Conservation (phyloP, 108 stramenopile genomes). For the Fragilaria crotonensis region DNA sequence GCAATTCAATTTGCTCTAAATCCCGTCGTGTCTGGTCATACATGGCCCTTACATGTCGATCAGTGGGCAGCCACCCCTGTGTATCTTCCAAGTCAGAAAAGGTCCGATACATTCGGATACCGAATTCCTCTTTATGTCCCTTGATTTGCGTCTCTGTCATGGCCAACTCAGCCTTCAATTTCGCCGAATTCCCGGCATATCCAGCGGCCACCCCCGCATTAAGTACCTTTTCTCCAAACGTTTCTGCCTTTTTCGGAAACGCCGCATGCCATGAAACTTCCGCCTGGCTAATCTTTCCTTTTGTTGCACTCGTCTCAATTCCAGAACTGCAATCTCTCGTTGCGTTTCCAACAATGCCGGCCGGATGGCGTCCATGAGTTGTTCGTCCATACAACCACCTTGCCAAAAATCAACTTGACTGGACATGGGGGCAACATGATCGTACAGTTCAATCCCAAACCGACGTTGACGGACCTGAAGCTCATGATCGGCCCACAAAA, state of each 20-base stretch:
- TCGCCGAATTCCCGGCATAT: slow-evolving; percentile 58
- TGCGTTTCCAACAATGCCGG: slow-evolving; percentile 59
- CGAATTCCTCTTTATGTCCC: slow-evolving; percentile 75
- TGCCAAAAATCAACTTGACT: slow-evolving; percentile 66
- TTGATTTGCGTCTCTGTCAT: slow-evolving; percentile 59
- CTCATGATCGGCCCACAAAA: slow-evolving; percentile 68
- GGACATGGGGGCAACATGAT: slow-evolving; percentile 54
- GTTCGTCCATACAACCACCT: slow-evolving; percentile 52
- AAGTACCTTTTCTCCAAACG: slow-evolving; percentile 45
- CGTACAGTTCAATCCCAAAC: slow-evolving; percentile 80
- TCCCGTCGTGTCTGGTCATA: slow-evolving; percentile 64
- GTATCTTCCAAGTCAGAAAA: slow-evolving; percentile 65
- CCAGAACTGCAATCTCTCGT: slow-evolving; percentile 69
- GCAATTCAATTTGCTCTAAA: slow-evolving; percentile 39
- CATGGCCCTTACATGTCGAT: slow-evolving; percentile 60
- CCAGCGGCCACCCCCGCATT: slow-evolving; percentile 63
- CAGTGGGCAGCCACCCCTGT: slow-evolving; percentile 70
- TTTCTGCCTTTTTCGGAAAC: slow-evolving; percentile 49
- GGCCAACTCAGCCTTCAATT: slow-evolving; percentile 59
- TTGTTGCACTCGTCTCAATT: slow-evolving; percentile 41
- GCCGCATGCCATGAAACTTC: slow-evolving; percentile 51
- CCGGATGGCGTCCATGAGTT: slow-evolving; percentile 48
- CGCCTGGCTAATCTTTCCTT: slow-evolving; percentile 49
- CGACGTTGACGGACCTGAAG: slow-evolving; percentile 46
- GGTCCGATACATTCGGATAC: slow-evolving; percentile 42